Conservation (phyloP, 352 stramenopile genomes). For the Phytophthora melonis region DNA sequence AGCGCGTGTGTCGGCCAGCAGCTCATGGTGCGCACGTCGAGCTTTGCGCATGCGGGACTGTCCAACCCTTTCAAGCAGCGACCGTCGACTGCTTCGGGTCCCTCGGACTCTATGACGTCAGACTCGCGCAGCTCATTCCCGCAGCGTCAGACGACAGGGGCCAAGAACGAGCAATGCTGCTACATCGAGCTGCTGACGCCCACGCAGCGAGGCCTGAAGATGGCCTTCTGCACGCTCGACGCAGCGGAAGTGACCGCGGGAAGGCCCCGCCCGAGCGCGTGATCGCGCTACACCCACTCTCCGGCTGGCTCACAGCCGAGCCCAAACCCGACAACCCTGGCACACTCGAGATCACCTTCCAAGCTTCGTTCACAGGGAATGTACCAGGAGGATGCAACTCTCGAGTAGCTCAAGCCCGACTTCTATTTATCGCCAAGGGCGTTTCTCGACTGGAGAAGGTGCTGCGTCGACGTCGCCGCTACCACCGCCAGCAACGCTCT, state of each 20-base stretch:
- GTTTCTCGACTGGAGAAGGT: conserved; percentile 43
- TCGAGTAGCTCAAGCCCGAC: conserved; percentile 29
- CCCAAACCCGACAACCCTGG: conserved; percentile 18
- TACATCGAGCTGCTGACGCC: conserved; percentile 41
- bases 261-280: conserved; percentile 43
- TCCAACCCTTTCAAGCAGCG: conserved; percentile 15
- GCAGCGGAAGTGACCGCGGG: conserved; percentile 37
- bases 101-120: conserved; percentile 15
- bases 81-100: background rate
- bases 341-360: conserved; percentile 41
- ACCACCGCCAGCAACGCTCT: conserved; percentile 11
- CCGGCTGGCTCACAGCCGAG: conserved; percentile 42
- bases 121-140: conserved; percentile 10
- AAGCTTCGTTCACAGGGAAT: conserved; percentile 32
- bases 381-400: conserved; percentile 27
- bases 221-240: conserved; percentile 40
- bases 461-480: conserved; percentile 29
- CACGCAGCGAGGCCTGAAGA: conserved; percentile 30
- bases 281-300: conserved; percentile 41
- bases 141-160: background rate
- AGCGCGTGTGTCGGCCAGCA: conserved; percentile 17
- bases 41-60: conserved; percentile 26
- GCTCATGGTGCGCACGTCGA: conserved; percentile 35
- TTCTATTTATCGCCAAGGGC: conserved; percentile 37
- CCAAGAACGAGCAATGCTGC: conserved; percentile 48